Evolutionary conservation across 169 alveolate genomes (phyloP).

Genomic region (Eimeria brunetti): DNA sequence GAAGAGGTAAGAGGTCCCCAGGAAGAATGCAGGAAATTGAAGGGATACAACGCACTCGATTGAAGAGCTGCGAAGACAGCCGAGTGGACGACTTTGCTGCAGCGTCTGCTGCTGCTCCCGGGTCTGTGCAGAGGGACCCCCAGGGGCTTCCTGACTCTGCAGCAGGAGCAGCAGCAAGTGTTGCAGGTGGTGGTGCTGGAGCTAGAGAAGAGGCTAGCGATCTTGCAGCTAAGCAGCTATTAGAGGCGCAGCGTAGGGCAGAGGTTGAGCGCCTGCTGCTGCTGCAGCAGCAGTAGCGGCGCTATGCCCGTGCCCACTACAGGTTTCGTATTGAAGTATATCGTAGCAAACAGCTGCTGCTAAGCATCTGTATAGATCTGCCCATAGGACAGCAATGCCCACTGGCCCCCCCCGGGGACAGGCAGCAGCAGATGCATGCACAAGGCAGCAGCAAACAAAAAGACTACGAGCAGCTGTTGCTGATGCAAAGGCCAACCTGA

Average conservation of each 20-base stretch:
- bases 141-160: not conserved
- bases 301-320: slow-evolving; percentile 19
- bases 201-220: too few relatives aligned
- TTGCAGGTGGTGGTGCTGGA: too few relatives aligned
- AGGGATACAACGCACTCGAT: not conserved
- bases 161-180: not conserved
- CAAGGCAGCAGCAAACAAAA: not conserved
- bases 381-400: slow-evolving; percentile 52
- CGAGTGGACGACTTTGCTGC: not conserved
- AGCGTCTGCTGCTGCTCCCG: not conserved
- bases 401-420: slow-evolving; percentile 14
- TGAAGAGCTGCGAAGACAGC: not conserved
- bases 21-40: not conserved
- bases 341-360: not conserved
- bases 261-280: not conserved
- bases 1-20: not conserved
- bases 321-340: not conserved
- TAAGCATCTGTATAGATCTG: not conserved
- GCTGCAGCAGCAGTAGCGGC: not conserved
- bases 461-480: too few relatives aligned
- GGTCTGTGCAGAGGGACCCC: not conserved
- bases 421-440: slow-evolving; percentile 5
- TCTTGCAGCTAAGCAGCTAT: too few relatives aligned
- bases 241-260: not conserved
- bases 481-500: too few relatives aligned